Percentiles rank a stretch among this genome's conserved stretches.
phyloP scores from a whole-genome alignment of 352 stramenopile genomes.

The Pythium sukuiense region DNA sequence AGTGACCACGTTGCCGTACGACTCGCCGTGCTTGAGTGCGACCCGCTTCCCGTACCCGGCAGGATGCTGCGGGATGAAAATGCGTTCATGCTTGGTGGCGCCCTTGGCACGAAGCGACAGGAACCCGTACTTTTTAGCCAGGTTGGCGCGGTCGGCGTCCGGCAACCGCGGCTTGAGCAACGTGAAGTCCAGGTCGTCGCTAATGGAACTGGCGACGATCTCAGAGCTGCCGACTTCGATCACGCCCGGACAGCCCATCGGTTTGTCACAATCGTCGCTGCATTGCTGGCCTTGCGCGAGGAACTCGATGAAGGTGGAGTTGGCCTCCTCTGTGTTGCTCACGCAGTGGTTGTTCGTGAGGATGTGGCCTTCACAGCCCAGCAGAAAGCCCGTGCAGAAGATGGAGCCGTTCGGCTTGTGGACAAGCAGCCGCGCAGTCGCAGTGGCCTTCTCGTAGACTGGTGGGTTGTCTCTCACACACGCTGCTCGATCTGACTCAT shows the following conservation, averaged over 20 bases:
- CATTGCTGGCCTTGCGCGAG: constrained; percentile 35
- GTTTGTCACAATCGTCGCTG: constrained; percentile 27
- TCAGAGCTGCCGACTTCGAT: constrained; percentile 33
- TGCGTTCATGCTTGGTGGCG: constrained; percentile 31
- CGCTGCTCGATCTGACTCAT: constrained; percentile 32
- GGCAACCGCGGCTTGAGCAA: constrained; percentile 35
- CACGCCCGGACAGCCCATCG: constrained; percentile 33
- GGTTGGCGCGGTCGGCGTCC: constrained; percentile 6
- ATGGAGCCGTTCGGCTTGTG: constrained; percentile 40
- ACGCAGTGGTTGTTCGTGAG: constrained; percentile 67
- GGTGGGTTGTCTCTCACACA: constrained; percentile 25
- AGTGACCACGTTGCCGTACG: constrained; percentile 33
- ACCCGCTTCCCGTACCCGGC: constrained; percentile 47
- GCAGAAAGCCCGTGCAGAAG: constrained; percentile 55
- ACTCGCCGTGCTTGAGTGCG: constrained; percentile 36
- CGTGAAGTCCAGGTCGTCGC: constrained; percentile 37
- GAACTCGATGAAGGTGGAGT: constrained; percentile 45
- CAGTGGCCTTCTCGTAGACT: constrained; percentile 25
- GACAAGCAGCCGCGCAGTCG: constrained; percentile 42
- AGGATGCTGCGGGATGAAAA: constrained; percentile 63
- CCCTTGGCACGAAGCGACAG: constrained; percentile 32
- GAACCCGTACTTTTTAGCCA: constrained; percentile 43
- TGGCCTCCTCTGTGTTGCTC: constrained; percentile 28
- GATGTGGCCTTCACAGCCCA: constrained; percentile 56
- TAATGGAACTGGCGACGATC: constrained; percentile 35